These are phyloP conservation scores for Neofusicoccum sp. DNA, from an alignment of 2,329 filamentous ascomycete genomes.

Conservation along the genomic window DNA sequence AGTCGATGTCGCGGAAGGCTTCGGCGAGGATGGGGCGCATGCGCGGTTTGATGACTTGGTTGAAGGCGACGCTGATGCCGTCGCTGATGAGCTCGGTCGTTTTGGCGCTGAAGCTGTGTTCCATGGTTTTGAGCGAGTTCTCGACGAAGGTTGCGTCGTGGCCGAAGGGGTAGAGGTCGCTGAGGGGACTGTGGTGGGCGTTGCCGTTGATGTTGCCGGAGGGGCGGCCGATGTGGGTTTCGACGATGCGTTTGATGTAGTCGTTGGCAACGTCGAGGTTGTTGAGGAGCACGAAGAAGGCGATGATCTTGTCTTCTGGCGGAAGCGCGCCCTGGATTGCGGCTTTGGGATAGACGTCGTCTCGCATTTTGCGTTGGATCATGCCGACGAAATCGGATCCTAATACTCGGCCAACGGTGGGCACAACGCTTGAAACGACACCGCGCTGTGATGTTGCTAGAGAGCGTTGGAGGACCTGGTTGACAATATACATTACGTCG, in stretches of 20 bases:
- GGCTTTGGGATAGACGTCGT: conserved; percentile 86
- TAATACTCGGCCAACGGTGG: conserved; percentile 75
- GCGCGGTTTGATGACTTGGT: conserved; percentile 80
- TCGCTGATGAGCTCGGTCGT: conserved; percentile 79
- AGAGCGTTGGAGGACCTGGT: conserved; percentile 82
- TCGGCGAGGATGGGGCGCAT: conserved; percentile 82
- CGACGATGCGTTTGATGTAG: conserved; percentile 84
- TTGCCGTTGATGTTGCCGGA: conserved; percentile 43
- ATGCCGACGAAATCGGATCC: conserved; percentile 91
- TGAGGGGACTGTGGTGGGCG: conserved; percentile 36
- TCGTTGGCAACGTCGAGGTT: conserved; percentile 90
- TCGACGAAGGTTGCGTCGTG: conserved; percentile 70
- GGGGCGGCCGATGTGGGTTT: conserved; percentile 54
- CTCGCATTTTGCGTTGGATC: conserved; percentile 96
- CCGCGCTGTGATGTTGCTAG: conserved; percentile 80
- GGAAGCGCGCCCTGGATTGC: conserved; percentile 76
- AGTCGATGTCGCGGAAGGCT: conserved; percentile 89
- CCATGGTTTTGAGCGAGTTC: conserved; percentile 65
- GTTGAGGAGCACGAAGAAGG: conserved; percentile 92
- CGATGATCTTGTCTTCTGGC: conserved; percentile 81
- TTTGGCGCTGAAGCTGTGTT: conserved; percentile 71
- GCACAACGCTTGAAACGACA: conserved; percentile 74
- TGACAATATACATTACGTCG: conserved; percentile 99
- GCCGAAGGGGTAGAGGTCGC: conserved; percentile 74
- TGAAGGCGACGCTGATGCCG: conserved; percentile 80